Evolutionary conservation across 345 rosid species (phyloP).

Genomic region (Citrus sinensis): DVS_A1.0 CM039163.1:48756001-48756500

Average conservation of each 20-base stretch:
- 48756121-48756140: constrained; percentile 68
- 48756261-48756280: constrained; percentile 55
- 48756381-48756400: constrained; percentile 42
- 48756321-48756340: constrained; percentile 57
- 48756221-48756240: constrained; percentile 51
- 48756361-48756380: constrained; percentile 36
- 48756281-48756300: constrained; percentile 28
- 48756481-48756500: constrained; percentile 60
- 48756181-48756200: constrained; percentile 49
- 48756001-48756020: constrained; percentile 60
- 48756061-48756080: constrained; percentile 48
- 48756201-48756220: constrained; percentile 53
- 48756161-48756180: constrained; percentile 41
- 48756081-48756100: constrained; percentile 40
- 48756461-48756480: constrained; percentile 48
- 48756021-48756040: constrained; percentile 55
- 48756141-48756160: constrained; percentile 51
- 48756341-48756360: constrained; percentile 41
- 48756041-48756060: constrained; percentile 40
- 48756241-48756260: constrained; percentile 37
- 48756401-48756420: constrained; percentile 51
- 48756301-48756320: constrained; percentile 50
- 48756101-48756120: constrained; percentile 65
- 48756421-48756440: constrained; percentile 62
- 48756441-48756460: constrained; percentile 34